A percentile compares a stretch with the other conserved stretches of the same genome.
phyloP scores from a whole-genome alignment of 345 rosid genomes.

The Microcos paniculata region DNA sequence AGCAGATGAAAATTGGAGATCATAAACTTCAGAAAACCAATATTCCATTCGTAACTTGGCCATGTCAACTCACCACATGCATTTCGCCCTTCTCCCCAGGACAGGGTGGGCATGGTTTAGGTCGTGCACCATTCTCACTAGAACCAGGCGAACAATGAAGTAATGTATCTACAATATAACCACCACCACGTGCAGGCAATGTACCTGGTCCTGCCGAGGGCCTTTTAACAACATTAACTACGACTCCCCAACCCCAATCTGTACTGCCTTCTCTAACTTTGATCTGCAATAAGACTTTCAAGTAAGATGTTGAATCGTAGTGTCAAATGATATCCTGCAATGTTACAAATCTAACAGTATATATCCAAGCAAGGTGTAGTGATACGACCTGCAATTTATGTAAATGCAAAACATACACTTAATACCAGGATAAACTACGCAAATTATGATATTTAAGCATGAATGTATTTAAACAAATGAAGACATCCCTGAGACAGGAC shows the following conservation, averaged over 20 bases:
- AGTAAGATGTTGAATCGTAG: slow-evolving; percentile 15
- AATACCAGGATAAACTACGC: background rate
- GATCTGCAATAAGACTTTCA: slow-evolving; percentile 52
- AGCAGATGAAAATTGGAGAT: slow-evolving; percentile 23
- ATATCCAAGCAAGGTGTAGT: background rate
- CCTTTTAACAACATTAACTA: slow-evolving; percentile 85
- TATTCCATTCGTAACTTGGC: background rate
- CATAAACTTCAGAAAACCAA: slow-evolving; percentile 13
- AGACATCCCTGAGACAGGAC: background rate
- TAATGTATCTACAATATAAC: slow-evolving; percentile 86
- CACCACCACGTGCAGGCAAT: slow-evolving; percentile 60
- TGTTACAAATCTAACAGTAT: background rate
- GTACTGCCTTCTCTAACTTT: slow-evolving; percentile 93
- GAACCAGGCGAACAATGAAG: slow-evolving; percentile 89
- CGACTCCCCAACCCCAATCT: slow-evolving; percentile 99
- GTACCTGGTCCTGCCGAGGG: slow-evolving; percentile 57
- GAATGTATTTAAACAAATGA: background rate
- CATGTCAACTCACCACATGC: slow-evolving; percentile 83
- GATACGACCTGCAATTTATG: background rate
- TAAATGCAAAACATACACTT: background rate
- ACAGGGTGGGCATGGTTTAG: slow-evolving; percentile 90
- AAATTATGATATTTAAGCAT: background rate
- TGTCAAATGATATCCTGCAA: background rate
- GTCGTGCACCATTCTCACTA: slow-evolving; percentile 78
- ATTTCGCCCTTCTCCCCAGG: slow-evolving; percentile 97